Percentiles rank a stretch among this genome's conserved stretches.
Evolutionary conservation across 306 rosid genomes (phyloP).

Genomic region (Glycine tomentella): DNA sequence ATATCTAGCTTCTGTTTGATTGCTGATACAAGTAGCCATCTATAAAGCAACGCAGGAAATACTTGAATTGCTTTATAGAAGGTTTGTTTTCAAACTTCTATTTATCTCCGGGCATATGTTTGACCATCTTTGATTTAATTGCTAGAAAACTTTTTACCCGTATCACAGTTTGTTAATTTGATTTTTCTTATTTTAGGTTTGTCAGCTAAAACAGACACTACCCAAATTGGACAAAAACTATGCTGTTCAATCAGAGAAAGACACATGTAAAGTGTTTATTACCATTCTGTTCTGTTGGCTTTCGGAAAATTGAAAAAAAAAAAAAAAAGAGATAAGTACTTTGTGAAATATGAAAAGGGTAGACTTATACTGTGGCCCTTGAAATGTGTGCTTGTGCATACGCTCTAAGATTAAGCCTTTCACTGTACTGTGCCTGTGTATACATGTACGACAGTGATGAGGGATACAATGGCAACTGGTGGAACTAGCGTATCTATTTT

Average conservation of each 20-base stretch:
- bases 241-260: constrained; percentile 82
- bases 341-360: neutral
- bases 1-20: constrained; percentile 12
- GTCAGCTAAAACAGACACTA: constrained; percentile 75
- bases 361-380: constrained; percentile 29
- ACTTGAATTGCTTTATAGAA: constrained; percentile 30
- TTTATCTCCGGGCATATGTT: constrained; percentile 5
- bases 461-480: constrained; percentile 36
- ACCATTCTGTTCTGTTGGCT: constrained; percentile 38
- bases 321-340: constrained; percentile 3
- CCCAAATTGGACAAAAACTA: constrained; percentile 83
- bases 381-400: constrained; percentile 31
- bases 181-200: constrained; percentile 62
- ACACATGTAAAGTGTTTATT: constrained; percentile 60
- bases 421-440: constrained; percentile 14
- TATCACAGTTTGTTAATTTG: constrained; percentile 37
- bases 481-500: constrained; percentile 32
- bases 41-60: neutral
- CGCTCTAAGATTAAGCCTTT: constrained; percentile 36
- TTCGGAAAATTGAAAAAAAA: constrained; percentile 31
- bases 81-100: constrained; percentile 28
- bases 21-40: constrained; percentile 24
- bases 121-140: constrained; percentile 36
- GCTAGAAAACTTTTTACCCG: constrained; percentile 12
- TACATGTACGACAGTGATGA: constrained; percentile 29